These are phyloP conservation scores for Penicillium paneum DNA, from an alignment of 2,329 filamentous ascomycete species.

Conservation along the genomic window DNA sequence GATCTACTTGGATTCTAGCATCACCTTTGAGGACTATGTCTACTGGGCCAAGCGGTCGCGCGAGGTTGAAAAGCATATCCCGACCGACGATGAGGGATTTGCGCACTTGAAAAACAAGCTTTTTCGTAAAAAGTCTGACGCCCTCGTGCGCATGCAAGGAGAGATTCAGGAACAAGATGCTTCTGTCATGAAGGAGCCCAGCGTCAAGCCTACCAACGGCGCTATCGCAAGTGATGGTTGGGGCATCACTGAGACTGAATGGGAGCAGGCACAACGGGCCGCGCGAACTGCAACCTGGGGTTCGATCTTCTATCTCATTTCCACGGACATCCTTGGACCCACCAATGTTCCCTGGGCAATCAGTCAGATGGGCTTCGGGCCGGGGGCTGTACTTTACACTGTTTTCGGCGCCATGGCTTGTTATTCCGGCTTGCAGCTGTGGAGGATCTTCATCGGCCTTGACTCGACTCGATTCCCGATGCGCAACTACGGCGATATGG, in stretches of 20 bases:
- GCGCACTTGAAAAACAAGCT: neutral
- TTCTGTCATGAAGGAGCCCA: neutral
- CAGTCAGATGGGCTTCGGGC: conserved; percentile 42
- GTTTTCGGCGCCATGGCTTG: conserved; percentile 44
- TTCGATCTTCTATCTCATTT: conserved; percentile 50
- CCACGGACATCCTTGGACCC: conserved; percentile 49
- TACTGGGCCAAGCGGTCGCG: conserved; percentile 37
- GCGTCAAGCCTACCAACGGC: neutral
- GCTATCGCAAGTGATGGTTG: neutral
- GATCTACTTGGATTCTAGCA: conserved; percentile 23
- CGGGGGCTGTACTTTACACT: conserved; percentile 38
- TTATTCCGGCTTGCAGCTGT: conserved; percentile 46
- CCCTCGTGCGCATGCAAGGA: too few relatives aligned
- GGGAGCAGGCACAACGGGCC: conserved; percentile 48
- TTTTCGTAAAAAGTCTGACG: neutral
- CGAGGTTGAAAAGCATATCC: conserved; percentile 28
- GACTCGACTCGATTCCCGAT: conserved; percentile 50
- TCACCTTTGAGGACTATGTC: conserved; percentile 39
- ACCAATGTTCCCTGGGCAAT: conserved; percentile 35
- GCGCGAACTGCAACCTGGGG: conserved; percentile 48
- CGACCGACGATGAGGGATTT: conserved; percentile 13
- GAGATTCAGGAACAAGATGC: neutral
- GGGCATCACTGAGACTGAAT: conserved; percentile 34
- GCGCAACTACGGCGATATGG: conserved; percentile 49
- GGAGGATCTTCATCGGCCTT: conserved; percentile 46